Percentiles rank a stretch among this genome's conserved stretches.
Evolutionary conservation across 805 yeast species (phyloP).

Genomic region (Tetrapisispora taiwanensis): DNA sequence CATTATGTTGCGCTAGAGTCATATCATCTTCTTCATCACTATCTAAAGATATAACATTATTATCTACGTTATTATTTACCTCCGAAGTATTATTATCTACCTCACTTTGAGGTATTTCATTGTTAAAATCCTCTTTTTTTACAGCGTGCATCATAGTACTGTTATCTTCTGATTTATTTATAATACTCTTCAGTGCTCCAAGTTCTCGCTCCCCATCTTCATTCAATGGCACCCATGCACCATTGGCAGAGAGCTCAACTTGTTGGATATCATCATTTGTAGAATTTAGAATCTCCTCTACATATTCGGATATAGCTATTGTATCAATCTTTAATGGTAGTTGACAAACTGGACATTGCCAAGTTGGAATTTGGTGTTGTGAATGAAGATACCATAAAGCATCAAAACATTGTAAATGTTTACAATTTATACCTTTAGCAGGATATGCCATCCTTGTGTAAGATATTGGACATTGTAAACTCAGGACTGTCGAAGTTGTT

Average conservation of each 20-base stretch:
- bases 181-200: neutral
- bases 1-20: neutral
- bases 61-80: conserved; percentile 9
- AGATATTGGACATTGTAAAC: conserved; percentile 73
- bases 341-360: conserved; percentile 84
- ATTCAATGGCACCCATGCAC: conserved; percentile 50
- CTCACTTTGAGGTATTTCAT: neutral
- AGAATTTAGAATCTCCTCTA: conserved; percentile 45
- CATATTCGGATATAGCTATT: conserved; percentile 66
- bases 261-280: conserved; percentile 50
- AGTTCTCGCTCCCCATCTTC: conserved; percentile 14
- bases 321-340: conserved; percentile 41
- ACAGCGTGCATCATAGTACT: neutral
- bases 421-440: conserved; percentile 56
- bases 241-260: conserved; percentile 60
- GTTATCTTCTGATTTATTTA: neutral
- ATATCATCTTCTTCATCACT: conserved; percentile 28
- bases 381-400: conserved; percentile 60
- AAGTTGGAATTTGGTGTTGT: conserved; percentile 71
- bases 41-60: conserved; percentile 41
- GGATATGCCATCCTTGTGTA: conserved; percentile 64
- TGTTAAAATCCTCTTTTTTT: neutral
- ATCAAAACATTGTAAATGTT: conserved; percentile 85
- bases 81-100: neutral
- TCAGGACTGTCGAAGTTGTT: conserved; percentile 53